phyloP scores from a whole-genome alignment of 1,284 basidiomycete genomes.

The Meira miltonrushii region DNA sequence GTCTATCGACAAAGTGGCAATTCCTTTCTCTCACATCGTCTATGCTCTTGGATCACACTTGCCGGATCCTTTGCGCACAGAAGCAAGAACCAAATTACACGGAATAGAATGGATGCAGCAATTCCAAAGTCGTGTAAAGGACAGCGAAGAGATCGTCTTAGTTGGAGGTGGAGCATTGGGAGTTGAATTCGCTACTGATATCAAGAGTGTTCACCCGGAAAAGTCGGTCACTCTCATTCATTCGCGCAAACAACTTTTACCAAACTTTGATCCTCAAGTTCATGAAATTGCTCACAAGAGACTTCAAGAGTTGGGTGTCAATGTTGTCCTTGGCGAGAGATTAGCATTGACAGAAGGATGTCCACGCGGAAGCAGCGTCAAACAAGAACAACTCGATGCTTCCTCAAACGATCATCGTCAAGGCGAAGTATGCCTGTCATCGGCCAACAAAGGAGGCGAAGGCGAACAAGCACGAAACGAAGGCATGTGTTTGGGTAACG shows the following conservation, averaged over 20 bases:
- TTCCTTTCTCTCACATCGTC: slow-evolving; percentile 49
- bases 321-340: slow-evolving; percentile 48
- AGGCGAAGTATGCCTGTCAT: slow-evolving; percentile 20
- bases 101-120: slow-evolving; percentile 43
- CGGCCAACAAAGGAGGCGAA: slow-evolving; percentile 31
- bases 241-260: slow-evolving; percentile 45
- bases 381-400: neutral
- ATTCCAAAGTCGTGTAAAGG: slow-evolving; percentile 34
- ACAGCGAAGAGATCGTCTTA: slow-evolving; percentile 41
- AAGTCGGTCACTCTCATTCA: slow-evolving; percentile 49
- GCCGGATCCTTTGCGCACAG: slow-evolving; percentile 48
- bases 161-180: slow-evolving; percentile 51
- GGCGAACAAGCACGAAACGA: slow-evolving; percentile 26
- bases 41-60: slow-evolving; percentile 50
- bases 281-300: slow-evolving; percentile 40
- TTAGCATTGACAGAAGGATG: slow-evolving; percentile 46
- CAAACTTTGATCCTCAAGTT: slow-evolving; percentile 46
- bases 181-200: slow-evolving; percentile 48
- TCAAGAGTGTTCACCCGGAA: slow-evolving; percentile 31
- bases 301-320: slow-evolving; percentile 42
- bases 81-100: slow-evolving; percentile 38
- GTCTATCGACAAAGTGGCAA: slow-evolving; percentile 44
- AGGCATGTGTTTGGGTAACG: slow-evolving; percentile 32
- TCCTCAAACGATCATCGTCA: neutral
- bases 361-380: slow-evolving; percentile 34